phyloP scores from a whole-genome alignment of 257 asterid species.

The Salvia hispanica region DNA sequence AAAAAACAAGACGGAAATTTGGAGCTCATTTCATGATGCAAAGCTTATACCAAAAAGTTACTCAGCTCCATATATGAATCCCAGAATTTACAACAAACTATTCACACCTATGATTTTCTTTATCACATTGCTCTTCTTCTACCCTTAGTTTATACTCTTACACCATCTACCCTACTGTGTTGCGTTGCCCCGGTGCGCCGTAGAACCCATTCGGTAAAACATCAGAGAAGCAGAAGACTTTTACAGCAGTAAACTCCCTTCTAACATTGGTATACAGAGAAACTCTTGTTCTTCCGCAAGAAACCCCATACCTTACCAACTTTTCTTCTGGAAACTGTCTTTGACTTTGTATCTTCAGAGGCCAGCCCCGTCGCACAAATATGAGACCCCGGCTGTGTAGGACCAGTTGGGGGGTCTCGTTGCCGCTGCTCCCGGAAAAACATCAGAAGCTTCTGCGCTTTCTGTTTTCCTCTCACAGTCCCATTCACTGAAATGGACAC shows the following conservation, averaged over 20 bases:
- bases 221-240: constrained; percentile 19
- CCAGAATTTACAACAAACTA: constrained; percentile 42
- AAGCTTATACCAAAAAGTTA: constrained; percentile 22
- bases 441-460: constrained; percentile 96
- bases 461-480: constrained; percentile 88
- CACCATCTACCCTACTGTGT: constrained; percentile 16
- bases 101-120: constrained; percentile 32
- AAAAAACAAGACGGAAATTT: not conserved
- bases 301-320: constrained; percentile 63
- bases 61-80: constrained; percentile 26
- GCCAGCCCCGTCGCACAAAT: constrained; percentile 34
- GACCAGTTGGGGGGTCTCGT: constrained; percentile 60
- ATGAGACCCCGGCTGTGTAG: constrained; percentile 36
- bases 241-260: constrained; percentile 27
- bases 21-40: constrained; percentile 22
- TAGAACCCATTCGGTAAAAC: constrained; percentile 6
- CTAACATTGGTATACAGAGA: constrained; percentile 64
- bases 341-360: constrained; percentile 47
- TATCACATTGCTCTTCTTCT: not conserved
- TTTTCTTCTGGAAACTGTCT: constrained; percentile 72
- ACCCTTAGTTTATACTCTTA: not conserved
- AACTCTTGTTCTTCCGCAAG: constrained; percentile 78
- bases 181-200: not conserved
- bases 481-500: constrained; percentile 92
- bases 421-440: constrained; percentile 90